Evolutionary conservation across 352 stramenopile genomes (phyloP).

Genomic region (Phytophthora kernoviae): DNA sequence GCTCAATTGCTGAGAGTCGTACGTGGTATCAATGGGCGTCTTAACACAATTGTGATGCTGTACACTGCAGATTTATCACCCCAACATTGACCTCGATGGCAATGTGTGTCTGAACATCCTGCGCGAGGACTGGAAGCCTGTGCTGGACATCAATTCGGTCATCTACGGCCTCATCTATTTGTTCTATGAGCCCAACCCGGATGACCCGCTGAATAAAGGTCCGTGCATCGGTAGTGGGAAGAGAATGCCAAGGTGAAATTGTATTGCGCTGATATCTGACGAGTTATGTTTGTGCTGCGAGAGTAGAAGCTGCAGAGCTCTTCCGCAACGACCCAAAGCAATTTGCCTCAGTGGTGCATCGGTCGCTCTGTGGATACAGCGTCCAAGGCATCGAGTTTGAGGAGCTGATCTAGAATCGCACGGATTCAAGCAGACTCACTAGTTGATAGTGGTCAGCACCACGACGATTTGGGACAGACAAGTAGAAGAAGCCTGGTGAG

Average conservation of each 20-base stretch:
- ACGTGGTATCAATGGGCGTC: not conserved
- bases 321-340: slow-evolving; percentile 94
- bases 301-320: slow-evolving; percentile 95
- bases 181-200: slow-evolving; percentile 99
- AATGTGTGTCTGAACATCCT: slow-evolving; percentile 99
- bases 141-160: slow-evolving; percentile 99
- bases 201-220: slow-evolving; percentile 97
- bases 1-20: not conserved
- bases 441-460: slow-evolving; percentile 4
- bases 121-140: slow-evolving; percentile 98
- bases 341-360: slow-evolving; percentile 92
- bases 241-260: no score
- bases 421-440: slow-evolving; percentile 4
- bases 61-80: slow-evolving; percentile 95
- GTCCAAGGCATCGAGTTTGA: slow-evolving; percentile 88
- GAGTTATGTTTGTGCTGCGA: not conserved
- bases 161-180: slow-evolving; percentile 99
- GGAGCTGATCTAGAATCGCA: slow-evolving; percentile 61
- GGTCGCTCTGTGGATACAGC: slow-evolving; percentile 81
- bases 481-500: not conserved
- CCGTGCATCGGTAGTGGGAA: slow-evolving; percentile 8
- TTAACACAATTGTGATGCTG: slow-evolving; percentile 4
- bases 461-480: not conserved
- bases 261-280: slow-evolving; percentile 4
- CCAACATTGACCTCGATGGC: slow-evolving; percentile 98